These are phyloP conservation scores for Penicillium sp. DNA, from an alignment of 2,329 filamentous ascomycete species.

Conservation along the genomic window DNA sequence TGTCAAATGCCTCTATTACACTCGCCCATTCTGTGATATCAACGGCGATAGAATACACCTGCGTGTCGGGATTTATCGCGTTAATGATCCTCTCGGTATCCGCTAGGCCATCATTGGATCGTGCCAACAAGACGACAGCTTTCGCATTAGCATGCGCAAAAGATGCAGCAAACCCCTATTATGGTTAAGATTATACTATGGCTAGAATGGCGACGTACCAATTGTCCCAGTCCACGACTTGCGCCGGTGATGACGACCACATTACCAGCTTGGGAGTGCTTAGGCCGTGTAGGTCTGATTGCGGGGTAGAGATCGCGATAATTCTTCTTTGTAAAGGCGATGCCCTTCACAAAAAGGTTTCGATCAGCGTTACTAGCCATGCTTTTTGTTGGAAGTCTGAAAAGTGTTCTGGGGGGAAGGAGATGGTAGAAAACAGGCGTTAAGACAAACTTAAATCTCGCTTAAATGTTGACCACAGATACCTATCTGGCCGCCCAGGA, in stretches of 20 bases:
- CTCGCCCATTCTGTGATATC: conserved; percentile 36
- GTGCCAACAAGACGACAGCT: conserved; percentile 34
- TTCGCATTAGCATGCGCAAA: conserved; percentile 39
- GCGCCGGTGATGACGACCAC: conserved; percentile 49
- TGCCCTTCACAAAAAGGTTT: conserved; percentile 5
- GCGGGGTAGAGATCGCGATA: conserved; percentile 43
- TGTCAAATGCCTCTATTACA: conserved; percentile 24
- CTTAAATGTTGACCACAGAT: too few relatives aligned
- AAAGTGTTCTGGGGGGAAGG: too few relatives aligned
- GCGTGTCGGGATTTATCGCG: conserved; percentile 34
- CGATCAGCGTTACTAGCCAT: neutral
- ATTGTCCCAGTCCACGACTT: conserved; percentile 43
- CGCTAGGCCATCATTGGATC: conserved; percentile 31
- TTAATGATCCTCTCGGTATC: conserved; percentile 30
- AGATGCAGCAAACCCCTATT: conserved; percentile 36
- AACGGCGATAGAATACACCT: conserved; percentile 35
- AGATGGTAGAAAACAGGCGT: too few relatives aligned
- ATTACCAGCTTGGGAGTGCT: conserved; percentile 41
- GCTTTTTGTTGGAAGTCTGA: too few relatives aligned
- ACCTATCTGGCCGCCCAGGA: too few relatives aligned
- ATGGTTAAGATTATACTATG: too few relatives aligned
- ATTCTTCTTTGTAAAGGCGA: conserved; percentile 37
- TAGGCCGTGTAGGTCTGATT: conserved; percentile 41
- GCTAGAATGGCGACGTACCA: too few relatives aligned
- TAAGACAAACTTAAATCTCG: too few relatives aligned